These are phyloP conservation scores for Ephemerocybe angulata DNA, from an alignment of 768 basidiomycete genomes.

Conservation along the genomic window DNA sequence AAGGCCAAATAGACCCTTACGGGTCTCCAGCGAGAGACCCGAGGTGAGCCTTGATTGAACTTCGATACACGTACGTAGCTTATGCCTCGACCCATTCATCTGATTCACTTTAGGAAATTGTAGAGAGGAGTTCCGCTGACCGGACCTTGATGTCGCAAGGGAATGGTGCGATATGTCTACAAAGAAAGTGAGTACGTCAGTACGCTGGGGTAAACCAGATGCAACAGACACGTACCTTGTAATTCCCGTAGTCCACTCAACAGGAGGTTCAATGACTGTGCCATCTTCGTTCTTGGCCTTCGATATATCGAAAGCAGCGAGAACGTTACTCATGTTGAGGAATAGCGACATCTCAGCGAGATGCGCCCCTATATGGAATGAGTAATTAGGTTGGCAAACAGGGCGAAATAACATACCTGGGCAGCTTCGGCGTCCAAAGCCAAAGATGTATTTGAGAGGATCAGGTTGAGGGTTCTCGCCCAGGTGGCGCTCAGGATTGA, in stretches of 20 bases:
- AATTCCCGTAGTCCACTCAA: conserved; percentile 29
- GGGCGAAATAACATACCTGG: conserved; percentile 18
- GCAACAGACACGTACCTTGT: conserved; percentile 17
- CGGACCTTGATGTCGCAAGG: conserved; percentile 23
- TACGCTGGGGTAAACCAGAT: not conserved
- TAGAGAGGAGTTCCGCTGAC: conserved; percentile 11
- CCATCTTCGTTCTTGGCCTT: conserved; percentile 33
- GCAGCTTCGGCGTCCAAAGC: conserved; percentile 34
- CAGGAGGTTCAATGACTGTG: conserved; percentile 32
- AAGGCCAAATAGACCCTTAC: no score
- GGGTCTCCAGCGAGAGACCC: no score
- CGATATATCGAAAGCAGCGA: conserved; percentile 36
- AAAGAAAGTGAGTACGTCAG: not conserved
- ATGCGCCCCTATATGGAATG: conserved; percentile 18
- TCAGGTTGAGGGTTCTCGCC: conserved; percentile 28
- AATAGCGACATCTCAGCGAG: conserved; percentile 34
- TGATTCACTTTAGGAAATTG: not conserved
- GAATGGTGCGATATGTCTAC: conserved; percentile 24
- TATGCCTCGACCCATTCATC: not conserved
- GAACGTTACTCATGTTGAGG: conserved; percentile 32
- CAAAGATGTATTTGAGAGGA: conserved; percentile 30
- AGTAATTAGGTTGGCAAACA: not conserved
- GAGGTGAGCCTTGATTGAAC: no score
- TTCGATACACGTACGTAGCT: no score
- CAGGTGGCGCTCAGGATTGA: conserved; percentile 32